Evolutionary conservation across 306 rosid species (phyloP).

Genomic region (Vicia faba): DNA sequence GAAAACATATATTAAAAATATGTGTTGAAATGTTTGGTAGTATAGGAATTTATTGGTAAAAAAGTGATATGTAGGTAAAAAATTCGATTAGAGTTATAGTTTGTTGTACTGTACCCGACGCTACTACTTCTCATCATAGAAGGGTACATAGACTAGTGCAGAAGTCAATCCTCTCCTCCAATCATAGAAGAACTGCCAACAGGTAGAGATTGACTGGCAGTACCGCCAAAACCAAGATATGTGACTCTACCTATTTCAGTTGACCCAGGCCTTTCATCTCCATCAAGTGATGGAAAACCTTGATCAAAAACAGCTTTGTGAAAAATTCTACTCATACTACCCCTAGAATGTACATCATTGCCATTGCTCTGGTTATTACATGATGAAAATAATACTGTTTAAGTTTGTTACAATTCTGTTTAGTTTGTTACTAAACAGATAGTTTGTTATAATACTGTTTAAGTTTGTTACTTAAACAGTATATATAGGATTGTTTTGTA

Average conservation of each 20-base stretch:
- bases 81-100: no score
- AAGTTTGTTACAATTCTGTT: no score
- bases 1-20: no score
- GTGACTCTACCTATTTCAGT: slow-evolving; percentile 79
- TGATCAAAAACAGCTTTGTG: slow-evolving; percentile 85
- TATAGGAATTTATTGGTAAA: no score
- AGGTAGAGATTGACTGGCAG: slow-evolving; percentile 78
- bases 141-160: slow-evolving; percentile 84
- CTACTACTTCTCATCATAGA: slow-evolving; percentile 61
- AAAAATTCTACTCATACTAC: slow-evolving; percentile 52
- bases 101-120: slow-evolving; percentile 59
- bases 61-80: no score
- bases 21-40: no score
- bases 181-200: slow-evolving; percentile 75
- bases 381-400: no score
- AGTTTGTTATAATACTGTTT: no score
- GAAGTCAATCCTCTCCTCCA: slow-evolving; percentile 98
- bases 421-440: no score
- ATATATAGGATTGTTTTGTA: no score
- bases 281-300: slow-evolving; percentile 92
- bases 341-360: slow-evolving; percentile 65
- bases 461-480: no score
- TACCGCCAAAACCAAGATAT: slow-evolving; percentile 76
- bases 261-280: slow-evolving; percentile 75
- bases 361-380: slow-evolving; percentile 54